phyloP scores from a whole-genome alignment of 2,329 filamentous ascomycete species.

The Bimuria novae-zelandiae region DNA sequence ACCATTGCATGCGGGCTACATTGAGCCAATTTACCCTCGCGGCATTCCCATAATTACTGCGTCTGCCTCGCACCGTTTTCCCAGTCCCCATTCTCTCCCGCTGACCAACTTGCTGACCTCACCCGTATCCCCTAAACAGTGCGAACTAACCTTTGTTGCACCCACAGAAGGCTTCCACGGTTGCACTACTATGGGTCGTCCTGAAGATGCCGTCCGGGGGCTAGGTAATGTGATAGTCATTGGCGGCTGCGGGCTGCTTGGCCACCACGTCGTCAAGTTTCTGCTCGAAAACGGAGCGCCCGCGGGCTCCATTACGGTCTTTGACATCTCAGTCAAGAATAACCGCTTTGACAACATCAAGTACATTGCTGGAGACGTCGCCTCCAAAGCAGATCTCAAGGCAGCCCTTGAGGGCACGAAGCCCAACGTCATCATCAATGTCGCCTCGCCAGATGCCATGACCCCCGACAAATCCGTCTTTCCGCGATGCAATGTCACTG shows the following conservation, averaged over 20 bases:
- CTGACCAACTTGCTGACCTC: too few relatives aligned
- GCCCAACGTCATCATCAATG: conserved; percentile 17
- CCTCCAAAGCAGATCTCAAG: conserved; percentile 2
- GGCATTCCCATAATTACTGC: too few relatives aligned
- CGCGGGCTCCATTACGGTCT: conserved; percentile 7
- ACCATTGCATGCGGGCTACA: too few relatives aligned
- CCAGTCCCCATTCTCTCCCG: too few relatives aligned
- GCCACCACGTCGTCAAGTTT: conserved; percentile 22
- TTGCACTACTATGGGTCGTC: too few relatives aligned
- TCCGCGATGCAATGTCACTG: conserved; percentile 13
- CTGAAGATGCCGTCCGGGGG: background rate
- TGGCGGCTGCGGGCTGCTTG: conserved; percentile 24
- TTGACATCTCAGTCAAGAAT: conserved; percentile 16
- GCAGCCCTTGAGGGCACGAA: conserved; percentile 6
- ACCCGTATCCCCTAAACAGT: too few relatives aligned
- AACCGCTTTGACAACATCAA: conserved; percentile 12
- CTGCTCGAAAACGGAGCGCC: conserved; percentile 15
- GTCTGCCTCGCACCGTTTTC: too few relatives aligned
- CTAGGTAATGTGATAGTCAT: conserved; percentile 20
- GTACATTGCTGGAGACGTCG: conserved; percentile 15
- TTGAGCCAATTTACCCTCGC: too few relatives aligned
- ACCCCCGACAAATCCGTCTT: conserved; percentile 6
- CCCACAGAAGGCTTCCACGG: too few relatives aligned
- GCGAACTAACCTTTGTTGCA: too few relatives aligned
- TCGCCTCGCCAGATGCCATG: conserved; percentile 15